Evolutionary conservation across 768 basidiomycete species (phyloP).

Genomic region (Cantharellus anzutake): DNA sequence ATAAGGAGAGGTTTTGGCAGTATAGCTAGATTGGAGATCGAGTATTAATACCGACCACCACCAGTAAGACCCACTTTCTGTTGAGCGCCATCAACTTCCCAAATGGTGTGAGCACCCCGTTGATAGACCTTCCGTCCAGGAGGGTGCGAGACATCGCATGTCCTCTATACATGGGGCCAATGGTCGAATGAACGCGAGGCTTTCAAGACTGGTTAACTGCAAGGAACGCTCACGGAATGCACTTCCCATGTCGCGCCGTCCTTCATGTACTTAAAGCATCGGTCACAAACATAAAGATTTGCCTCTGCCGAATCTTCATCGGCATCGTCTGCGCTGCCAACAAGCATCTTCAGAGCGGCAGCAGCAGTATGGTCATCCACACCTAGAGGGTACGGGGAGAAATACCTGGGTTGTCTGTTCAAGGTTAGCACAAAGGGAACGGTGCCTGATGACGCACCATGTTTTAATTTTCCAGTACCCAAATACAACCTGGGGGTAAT

Average conservation of each 20-base stretch:
- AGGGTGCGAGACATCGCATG: conserved; percentile 48
- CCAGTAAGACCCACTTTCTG: conserved; percentile 39
- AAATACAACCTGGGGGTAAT: conserved; percentile 75
- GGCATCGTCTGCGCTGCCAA: background rate
- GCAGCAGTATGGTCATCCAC: conserved; percentile 24
- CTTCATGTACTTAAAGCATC: conserved; percentile 94
- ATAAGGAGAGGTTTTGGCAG: conserved; percentile 88
- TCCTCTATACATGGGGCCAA: conserved; percentile 27
- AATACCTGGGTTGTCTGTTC: conserved; percentile 41
- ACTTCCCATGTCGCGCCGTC: conserved; percentile 45
- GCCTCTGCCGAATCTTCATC: conserved; percentile 8
- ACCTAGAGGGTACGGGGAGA: conserved; percentile 73
- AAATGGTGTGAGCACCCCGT: conserved; percentile 72
- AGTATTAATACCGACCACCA: background rate
- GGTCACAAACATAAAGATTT: conserved; percentile 65
- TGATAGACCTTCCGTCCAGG: conserved; percentile 86
- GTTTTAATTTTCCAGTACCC: conserved; percentile 76
- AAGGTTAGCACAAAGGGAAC: background rate
- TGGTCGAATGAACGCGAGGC: background rate
- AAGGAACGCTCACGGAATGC: conserved; percentile 31
- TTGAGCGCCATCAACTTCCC: conserved; percentile 84
- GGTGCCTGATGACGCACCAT: conserved; percentile 34
- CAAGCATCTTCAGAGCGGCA: background rate
- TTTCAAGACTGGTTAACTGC: background rate
- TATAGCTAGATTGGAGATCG: conserved; percentile 43